Evolutionary conservation across 2,329 filamentous ascomycete genomes (phyloP), one percentile per base, ranked within the genome.

Genomic region (Calonectria crousiana): DNA sequence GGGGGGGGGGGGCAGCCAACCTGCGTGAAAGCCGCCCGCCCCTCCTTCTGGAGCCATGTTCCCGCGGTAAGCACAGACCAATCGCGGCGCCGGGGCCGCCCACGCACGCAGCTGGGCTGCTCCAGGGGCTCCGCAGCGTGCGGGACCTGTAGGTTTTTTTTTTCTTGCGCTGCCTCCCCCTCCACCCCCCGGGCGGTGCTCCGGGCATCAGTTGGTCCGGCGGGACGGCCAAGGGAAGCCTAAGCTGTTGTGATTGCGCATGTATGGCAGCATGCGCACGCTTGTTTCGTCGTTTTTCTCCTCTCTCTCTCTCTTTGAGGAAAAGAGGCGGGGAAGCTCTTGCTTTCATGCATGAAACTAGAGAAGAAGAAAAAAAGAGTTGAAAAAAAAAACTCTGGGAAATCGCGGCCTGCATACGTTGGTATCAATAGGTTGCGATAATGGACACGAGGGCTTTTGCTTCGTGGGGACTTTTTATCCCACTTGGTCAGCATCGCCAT

Each of bases 31-130:
- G 41, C 41, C 41, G 18, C 41, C 41, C 41, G 16, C 34, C 38
- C 34, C 56, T 38, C 56, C 56, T 16, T 38, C 30, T 28, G 14
- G 34, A 9, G 16, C 34, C 36, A 23, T 26, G 26, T 20, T 38
- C 34, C 56, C 56, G 56, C 56, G 56, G 56, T 53, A 67, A 73
- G 58, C 58, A 32, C 60, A 69, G 66, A 64, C 79, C 79, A 81
- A 80, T 80, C 71, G 77, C 73, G 62, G 74, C 41, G 30, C 69
- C 68, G 69, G 71, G 68, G 79, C 72, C 67, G 68, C 69, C 67
- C 78, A 80, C 72, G 74, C 76, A 75, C 65, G 64, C 38, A 62
- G 8, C 34, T 36, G 53, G 53, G 44, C 44, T 44, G 16, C 18
- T 10, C 6, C 18, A 44, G 18, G 28, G 30, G 56, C 32, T 38